These are phyloP conservation scores for Phyllosticta citribraziliensis DNA, from an alignment of 2,329 filamentous ascomycete species.

Conservation along the genomic window DNA sequence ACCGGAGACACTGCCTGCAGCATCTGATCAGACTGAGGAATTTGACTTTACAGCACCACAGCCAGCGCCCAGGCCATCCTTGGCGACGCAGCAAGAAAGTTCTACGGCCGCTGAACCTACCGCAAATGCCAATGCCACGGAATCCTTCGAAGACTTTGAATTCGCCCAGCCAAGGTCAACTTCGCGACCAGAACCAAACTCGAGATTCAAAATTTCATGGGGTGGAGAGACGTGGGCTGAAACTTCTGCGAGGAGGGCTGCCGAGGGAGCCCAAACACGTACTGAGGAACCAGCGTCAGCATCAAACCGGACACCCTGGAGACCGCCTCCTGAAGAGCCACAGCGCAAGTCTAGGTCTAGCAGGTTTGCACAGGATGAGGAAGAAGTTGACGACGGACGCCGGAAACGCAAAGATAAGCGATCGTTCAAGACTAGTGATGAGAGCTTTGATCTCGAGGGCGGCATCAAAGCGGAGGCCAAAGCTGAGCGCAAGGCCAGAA, in stretches of 20 bases:
- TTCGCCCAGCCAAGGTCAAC: not conserved
- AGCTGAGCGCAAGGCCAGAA: slow-evolving; percentile 24
- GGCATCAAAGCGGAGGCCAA: slow-evolving; percentile 17
- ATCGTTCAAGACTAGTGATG: slow-evolving; percentile 12
- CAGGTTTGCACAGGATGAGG: slow-evolving; percentile 13
- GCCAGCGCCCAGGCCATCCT: not conserved
- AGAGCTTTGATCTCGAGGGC: not conserved
- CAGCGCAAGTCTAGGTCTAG: not conserved
- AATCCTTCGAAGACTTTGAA: not conserved
- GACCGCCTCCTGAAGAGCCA: not conserved
- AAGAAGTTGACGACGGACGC: slow-evolving; percentile 17
- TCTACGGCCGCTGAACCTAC: not conserved
- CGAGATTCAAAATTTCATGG: not conserved
- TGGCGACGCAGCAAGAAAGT: not conserved
- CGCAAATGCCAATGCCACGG: not conserved
- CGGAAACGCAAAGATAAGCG: slow-evolving; percentile 11
- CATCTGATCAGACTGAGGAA: not conserved
- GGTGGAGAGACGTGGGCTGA: not conserved
- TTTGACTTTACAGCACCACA: not conserved
- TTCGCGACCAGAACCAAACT: not conserved
- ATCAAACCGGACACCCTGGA: not conserved
- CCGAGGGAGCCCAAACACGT: not conserved
- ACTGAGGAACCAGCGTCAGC: not conserved
- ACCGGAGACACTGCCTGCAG: too few species aligned
- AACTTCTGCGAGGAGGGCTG: not conserved